Base-by-base conservation (phyloP, 768 basidiomycete genomes). In the Tephrocybe sp. region DNA sequence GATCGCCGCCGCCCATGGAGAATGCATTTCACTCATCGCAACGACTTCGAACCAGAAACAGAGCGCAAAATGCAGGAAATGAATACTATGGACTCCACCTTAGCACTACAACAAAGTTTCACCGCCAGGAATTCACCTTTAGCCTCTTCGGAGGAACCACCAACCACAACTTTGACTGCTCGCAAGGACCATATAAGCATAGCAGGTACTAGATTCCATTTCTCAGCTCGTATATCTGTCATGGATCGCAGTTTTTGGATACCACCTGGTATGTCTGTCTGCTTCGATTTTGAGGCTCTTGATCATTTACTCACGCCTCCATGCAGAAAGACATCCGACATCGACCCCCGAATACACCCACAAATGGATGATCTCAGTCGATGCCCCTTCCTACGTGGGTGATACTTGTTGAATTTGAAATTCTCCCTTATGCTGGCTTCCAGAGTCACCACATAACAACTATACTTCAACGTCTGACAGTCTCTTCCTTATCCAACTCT, bases 321-420 rank as follows among this genome's bases (percentile, higher is more conserved):
- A 3, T 23, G 7, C 53, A 75, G 73, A 67, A 3, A 58, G 67
- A 44, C 72, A 71, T 30, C 42, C 49, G 21, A 56, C 50, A 41
- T 53, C 48, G n/a, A 49, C 62, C 32, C 33, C 55, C 46, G 55
- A 55, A 2, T 69, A 71, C 51, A 73, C 75, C 1, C 75, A 80
- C 60, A 77, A 75, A 61, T 82, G 80, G 80, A 80, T 79, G 78
- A 68, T 82, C 33, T 76, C 74, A 0, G 68, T 79, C 11, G 76
- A 80, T 50, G 69, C 78, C 4, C 77, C 80, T 21, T 76, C 79
- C 36, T 82, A 81, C 55, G 80, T 77, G 43, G 26, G 72, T 68
- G 11, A 21, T 32, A 15, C 11, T 28, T 24, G 15, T 47, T 11
- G 8, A 26, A 9, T 3, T n/a, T 53, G 23, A 28, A 48, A 5